These are phyloP conservation scores for Colletotrichum sp. DNA, from an alignment of 2,329 filamentous ascomycete species.

Conservation along the genomic window DNA sequence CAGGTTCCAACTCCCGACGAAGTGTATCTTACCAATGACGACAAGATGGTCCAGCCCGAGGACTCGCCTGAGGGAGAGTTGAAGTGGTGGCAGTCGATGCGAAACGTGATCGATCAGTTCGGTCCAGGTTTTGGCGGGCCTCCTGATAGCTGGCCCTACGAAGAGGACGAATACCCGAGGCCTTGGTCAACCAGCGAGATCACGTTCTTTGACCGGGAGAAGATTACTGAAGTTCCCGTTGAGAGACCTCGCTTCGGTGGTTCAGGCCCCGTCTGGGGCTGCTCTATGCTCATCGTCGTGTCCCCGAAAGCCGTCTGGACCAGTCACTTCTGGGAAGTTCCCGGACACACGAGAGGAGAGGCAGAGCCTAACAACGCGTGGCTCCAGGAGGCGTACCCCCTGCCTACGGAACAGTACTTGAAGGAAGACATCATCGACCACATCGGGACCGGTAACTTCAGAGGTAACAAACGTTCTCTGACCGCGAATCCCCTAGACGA, in stretches of 20 bases:
- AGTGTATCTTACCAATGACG: not conserved
- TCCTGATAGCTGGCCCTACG: not conserved
- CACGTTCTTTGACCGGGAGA: not conserved
- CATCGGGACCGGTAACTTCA: not conserved
- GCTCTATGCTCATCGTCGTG: slow-evolving; percentile 6
- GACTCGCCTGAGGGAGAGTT: not conserved
- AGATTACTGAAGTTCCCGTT: not conserved
- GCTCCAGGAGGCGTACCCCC: not conserved
- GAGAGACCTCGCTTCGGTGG: slow-evolving; percentile 10
- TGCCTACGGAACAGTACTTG: not conserved
- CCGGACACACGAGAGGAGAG: not conserved
- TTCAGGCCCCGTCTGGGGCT: slow-evolving; percentile 20
- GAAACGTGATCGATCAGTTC: not conserved
- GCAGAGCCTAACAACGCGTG: not conserved
- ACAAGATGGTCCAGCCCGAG: not conserved
- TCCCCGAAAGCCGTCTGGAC: slow-evolving; percentile 16
- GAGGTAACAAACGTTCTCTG: not conserved
- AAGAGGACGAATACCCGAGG: not conserved
- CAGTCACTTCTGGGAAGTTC: slow-evolving; percentile 21
- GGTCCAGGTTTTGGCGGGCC: not conserved
- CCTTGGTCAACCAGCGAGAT: slow-evolving; percentile 4
- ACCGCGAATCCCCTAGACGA: not conserved
- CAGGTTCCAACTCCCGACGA: not conserved
- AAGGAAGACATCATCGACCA: not conserved
- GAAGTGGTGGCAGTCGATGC: not conserved